These are phyloP conservation scores for Lasiosphaeria ovina DNA, from an alignment of 495 filamentous ascomycete genomes.

Conservation along the genomic window DNA sequence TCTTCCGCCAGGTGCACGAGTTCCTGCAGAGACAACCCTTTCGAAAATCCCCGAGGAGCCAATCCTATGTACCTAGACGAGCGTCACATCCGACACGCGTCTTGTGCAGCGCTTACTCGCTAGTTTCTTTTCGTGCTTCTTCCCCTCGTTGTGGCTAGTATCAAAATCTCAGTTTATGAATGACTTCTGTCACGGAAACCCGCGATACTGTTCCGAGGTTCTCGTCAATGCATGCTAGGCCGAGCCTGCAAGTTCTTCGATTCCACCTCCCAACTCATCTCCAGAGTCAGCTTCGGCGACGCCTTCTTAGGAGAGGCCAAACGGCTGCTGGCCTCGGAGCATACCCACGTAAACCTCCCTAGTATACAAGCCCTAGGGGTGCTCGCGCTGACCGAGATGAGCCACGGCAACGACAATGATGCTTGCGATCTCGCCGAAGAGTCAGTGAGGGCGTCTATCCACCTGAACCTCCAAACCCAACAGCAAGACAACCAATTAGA, in stretches of 20 bases:
- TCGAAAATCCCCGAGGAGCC: slow-evolving; percentile 1
- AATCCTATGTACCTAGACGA: slow-evolving; percentile 22
- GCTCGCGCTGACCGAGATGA: slow-evolving; percentile 27
- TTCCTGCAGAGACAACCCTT: neutral
- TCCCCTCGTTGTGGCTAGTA: slow-evolving; percentile 19
- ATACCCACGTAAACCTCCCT: slow-evolving; percentile 19
- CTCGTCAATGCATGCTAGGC: slow-evolving; percentile 29
- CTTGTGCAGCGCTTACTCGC: slow-evolving; percentile 24
- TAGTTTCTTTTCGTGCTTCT: slow-evolving; percentile 21
- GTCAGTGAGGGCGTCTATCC: slow-evolving; percentile 25
- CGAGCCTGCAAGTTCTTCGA: slow-evolving; percentile 20
- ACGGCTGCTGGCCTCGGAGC: slow-evolving; percentile 18
- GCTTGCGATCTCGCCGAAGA: slow-evolving; percentile 23
- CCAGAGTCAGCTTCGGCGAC: slow-evolving; percentile 27
- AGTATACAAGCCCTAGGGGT: slow-evolving; percentile 28
- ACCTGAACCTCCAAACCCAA: slow-evolving; percentile 17
- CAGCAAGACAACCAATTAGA: neutral
- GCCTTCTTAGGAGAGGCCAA: slow-evolving; percentile 30
- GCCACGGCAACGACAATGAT: slow-evolving; percentile 25
- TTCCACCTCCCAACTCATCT: slow-evolving; percentile 19
- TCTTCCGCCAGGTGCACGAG: neutral
- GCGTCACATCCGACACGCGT: slow-evolving; percentile 19
- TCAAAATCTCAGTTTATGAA: slow-evolving; percentile 22
- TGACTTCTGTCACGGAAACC: slow-evolving; percentile 22
- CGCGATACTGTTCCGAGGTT: slow-evolving; percentile 26